Evolutionary conservation across 2,329 filamentous ascomycete genomes (phyloP), one percentile per base, ranked within the genome.

Genomic region (Endothia cerciana): DNA sequence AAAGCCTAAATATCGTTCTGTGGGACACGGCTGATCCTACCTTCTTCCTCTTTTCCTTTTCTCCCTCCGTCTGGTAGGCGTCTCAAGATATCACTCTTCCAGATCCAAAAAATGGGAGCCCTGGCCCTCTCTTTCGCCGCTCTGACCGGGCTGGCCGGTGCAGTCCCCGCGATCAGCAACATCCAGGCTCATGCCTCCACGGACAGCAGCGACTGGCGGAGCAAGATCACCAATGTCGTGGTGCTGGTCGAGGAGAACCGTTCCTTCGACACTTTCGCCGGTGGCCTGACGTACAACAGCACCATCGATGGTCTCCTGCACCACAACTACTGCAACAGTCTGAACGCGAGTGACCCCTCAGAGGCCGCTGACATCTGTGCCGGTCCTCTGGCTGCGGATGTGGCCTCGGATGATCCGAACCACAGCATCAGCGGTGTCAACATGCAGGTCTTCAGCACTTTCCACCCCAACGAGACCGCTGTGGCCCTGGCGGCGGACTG

Each of bases 341-440:
- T 77, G 69, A 76, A 75, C 69, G 71, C 60, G 11, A 38, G 40
- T 30, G 43, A 63, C 41, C 64, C 55, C 15, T 36, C n/a, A 8
- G 49, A 70, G 45, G 72, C 70, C 6, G 69, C 71, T 3, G 72
- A 74, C 61, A 74, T 79, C 47, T 80, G 78, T 68, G 78, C 77
- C 19, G 72, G 73, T 17, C 74, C 77, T 3, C 69, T 73, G 47
- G 77, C 77, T 17, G 74, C 76, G 36, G 75, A 78, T 65, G 72
- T 80, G 57, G 77, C 78, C 1, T 68, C 76, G 5, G 78, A 81
- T 68, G 79, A 81, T 63, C 79, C 79, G 59, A 79, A 81, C 51
- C 79, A 81, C 71, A 76, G 73, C 58, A 79, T 81, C 60, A 74
- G 71, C 19, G 79, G 79, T 49, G 75, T 76, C 1, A 80, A 80